Base-by-base conservation (phyloP, 1,139 yeast genomes). In the Meyerozyma sp. region DNA sequence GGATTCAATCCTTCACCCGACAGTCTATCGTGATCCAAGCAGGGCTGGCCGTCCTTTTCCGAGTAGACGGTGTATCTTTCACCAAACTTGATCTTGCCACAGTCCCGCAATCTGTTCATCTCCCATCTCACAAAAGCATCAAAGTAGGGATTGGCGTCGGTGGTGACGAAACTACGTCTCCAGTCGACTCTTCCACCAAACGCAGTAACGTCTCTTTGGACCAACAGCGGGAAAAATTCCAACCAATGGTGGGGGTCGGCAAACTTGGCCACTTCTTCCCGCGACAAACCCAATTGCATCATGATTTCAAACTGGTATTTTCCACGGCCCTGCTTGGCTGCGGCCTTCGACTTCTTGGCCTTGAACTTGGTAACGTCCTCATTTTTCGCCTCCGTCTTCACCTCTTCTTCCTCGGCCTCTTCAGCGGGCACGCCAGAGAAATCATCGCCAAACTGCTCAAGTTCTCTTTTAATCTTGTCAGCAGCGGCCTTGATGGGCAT, bases 401-500 rank as follows among this genome's bases (percentile, higher is more conserved):
- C 74, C 42, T 61, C 76, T 42, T 65, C 79, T 40, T 68, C 82
- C 44, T 73, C 82, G 26, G 70, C 82, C n/a, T 70, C 82, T 36
- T 70, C 79, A 39, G 78, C 73, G 40, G 82, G 83, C 40, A 74
- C 83, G n/a, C 81, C 81, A 18, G 81, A 73, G 60, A 88, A 93
- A 58, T 88, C 91, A 26, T 68, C 73, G 40, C 99, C 98, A 64
- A 93, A 93, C 63, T 81, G 67, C 68, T 93, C 98, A 47, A 91
- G 76, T 73, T 93, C 98, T 65, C 98, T 81, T 60, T 82, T 81
- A 58, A 94, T 79, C 68, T 93, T 93, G 68, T 93, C 99, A 40
- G 99, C 98, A 59, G 96, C 80, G 14, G 98, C 93, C 71, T 82
- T 85, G 64, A 93, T 94, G 46, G 99, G 98, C 97, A 93, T 86